Base-by-base conservation (phyloP, 140 eudicot genomes). In the Erigeron philadelphicus region DNA sequence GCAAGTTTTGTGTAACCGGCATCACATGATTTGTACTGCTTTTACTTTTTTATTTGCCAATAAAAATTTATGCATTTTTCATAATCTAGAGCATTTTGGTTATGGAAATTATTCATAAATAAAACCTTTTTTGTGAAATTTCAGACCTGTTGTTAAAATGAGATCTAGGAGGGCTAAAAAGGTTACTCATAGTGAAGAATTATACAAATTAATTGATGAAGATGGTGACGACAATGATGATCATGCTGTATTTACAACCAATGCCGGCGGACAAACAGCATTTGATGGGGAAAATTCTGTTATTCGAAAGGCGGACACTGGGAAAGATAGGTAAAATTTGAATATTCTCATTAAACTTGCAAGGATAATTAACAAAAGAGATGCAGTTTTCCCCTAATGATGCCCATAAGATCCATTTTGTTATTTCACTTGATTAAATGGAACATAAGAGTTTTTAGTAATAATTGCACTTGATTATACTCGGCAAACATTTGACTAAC, bases 121-220 rank as follows among this genome's bases (percentile, higher is more conserved):
- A 54, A 9, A 17, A 52, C 21, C 4, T 56, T 64, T 7, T 63
- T 13, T 42, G 55, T 64, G 56, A 64, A 48, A 62, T 57, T 59
- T 66, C 84, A 72, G 83, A 38, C 11, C 15, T 66, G 76, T 73
- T 72, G 49, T 47, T 41, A 78, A n/a, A 67, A 23, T 35, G 6
- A 71, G 77, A 65, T 71, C 77, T 45, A 75, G 75, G 69, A 78
- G 76, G 69, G 78, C 64, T 52, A 81, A 58, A 64, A 64, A 70
- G 72, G 84, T 67, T 49, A 73, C 75, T 73, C 78, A 12, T 47
- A 56, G 81, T 3, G 70, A 63, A 21, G 69, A 73, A 41, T 77
- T 44, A 61, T 48, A 45, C 61, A 67, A 13, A 42, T 69, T 61
- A 57, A 81, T 45, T 0, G 64, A 81, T 74, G 82, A 73, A 46